phyloP scores from a whole-genome alignment of 257 asterid species.

The Perilla frutescens region DNA sequence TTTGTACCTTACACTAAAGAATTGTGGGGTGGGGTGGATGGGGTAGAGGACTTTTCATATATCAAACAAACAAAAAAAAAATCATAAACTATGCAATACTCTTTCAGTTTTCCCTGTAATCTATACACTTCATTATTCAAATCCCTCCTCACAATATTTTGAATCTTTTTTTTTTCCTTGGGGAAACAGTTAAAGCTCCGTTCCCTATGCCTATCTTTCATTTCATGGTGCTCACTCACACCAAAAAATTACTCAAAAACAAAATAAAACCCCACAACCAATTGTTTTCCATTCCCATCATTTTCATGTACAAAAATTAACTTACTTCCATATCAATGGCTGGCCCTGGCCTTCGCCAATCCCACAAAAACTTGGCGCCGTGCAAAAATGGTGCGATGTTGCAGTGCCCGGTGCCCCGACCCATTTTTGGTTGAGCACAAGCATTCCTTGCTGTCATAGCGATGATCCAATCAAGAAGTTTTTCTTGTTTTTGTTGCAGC shows the following conservation, averaged over 20 bases:
- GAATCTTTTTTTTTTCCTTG: slow-evolving; percentile 41
- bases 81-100: slow-evolving; percentile 40
- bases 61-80: slow-evolving; percentile 32
- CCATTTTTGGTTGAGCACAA: not conserved
- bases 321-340: slow-evolving; percentile 52
- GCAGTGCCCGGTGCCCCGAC: not conserved
- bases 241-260: slow-evolving; percentile 39
- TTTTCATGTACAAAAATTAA: slow-evolving; percentile 51
- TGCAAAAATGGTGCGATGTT: slow-evolving; percentile 9
- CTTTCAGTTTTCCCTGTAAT: slow-evolving; percentile 39
- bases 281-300: slow-evolving; percentile 36
- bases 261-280: slow-evolving; percentile 40
- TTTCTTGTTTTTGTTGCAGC: slow-evolving; percentile 12
- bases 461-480: slow-evolving; percentile 40
- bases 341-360: slow-evolving; percentile 30
- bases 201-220: slow-evolving; percentile 68
- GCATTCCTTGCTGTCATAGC: slow-evolving; percentile 7
- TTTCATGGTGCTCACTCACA: slow-evolving; percentile 38
- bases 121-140: slow-evolving; percentile 79
- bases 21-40: slow-evolving; percentile 12
- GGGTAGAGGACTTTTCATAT: slow-evolving; percentile 10
- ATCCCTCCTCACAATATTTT: slow-evolving; percentile 46
- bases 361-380: slow-evolving; percentile 71
- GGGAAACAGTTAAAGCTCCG: slow-evolving; percentile 45
- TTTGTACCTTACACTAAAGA: not conserved